Base-by-base conservation (phyloP, 1,284 basidiomycete species). In the Sporisorium graminicola region DNA sequence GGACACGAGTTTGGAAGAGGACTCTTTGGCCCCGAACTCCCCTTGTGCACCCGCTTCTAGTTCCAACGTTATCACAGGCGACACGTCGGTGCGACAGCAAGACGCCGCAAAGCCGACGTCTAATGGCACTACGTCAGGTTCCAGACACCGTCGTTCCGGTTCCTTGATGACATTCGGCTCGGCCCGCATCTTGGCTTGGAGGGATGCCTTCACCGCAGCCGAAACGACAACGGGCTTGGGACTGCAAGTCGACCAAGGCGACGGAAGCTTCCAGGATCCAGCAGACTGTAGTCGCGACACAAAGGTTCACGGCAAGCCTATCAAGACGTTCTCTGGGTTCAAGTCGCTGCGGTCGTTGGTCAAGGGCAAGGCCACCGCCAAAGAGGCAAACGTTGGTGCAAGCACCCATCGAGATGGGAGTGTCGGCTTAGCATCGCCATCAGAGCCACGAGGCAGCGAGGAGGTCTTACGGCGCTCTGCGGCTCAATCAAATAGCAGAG, bases 81-180 rank as follows among this genome's bases (percentile, higher is more conserved):
- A n/a, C 27, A 18, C 5, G 5, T n/a, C 24, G n/a, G 3, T 6
- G 37, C 37, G 16, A n/a, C 5, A 5, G 37, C 20, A 50, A 29
- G 33, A 42, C 24, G 31, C 10, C 20, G 29, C 18, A 42, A 26
- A 18, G 16, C 10, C 35, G 27, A 31, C 44, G 2, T 22, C 35
- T 4, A 40, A 16, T 3, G 20, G 31, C 14, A 20, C 40, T 12
- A 8, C 35, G 37, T 24, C 58, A 14, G 6, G 31, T 5, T 22
- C 52, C 0, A 67, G 53, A 14, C 66, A 70, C 35, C 55, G 67
- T 8, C 73, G 73, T 20, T 75, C 73, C 1, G 59, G 67, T 20
- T 75, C 73, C 1, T 10, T 70, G 0, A 10, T 75, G 31, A 57
- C 47, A 9, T 59, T 62, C 20, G 61, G 64, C 31, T 70, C 73